phyloP scores from a whole-genome alignment of 1,284 basidiomycete genomes.

The Vanrija sp. region DNA sequence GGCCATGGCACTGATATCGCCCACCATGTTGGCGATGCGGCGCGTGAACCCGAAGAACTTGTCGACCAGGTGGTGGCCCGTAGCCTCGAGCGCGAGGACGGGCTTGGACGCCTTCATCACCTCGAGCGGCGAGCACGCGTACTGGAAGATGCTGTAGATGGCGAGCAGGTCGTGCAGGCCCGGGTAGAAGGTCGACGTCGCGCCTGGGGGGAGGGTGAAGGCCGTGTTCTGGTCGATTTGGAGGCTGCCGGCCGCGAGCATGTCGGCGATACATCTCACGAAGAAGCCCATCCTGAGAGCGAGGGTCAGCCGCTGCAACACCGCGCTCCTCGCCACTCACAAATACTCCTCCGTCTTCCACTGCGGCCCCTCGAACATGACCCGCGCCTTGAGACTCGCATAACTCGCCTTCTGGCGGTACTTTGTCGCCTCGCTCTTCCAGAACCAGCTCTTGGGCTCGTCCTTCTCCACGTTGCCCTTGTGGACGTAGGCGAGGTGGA shows the following conservation, averaged over 20 bases:
- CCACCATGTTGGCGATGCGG: constrained; percentile 12
- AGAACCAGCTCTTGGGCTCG: constrained; percentile 2
- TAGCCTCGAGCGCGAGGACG: constrained; percentile 1
- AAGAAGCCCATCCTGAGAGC: constrained; percentile 18
- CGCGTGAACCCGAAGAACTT: constrained; percentile 20
- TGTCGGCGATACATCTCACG: constrained; percentile 22
- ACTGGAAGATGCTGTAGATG: constrained; percentile 14
- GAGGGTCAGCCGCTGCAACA: background rate
- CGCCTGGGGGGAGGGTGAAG: constrained; percentile 4
- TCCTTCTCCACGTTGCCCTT: constrained; percentile 17
- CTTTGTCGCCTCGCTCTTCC: constrained; percentile 6
- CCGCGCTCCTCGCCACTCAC: background rate
- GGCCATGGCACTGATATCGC: constrained; percentile 15
- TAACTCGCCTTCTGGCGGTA: constrained; percentile 13
- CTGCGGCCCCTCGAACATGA: constrained; percentile 9
- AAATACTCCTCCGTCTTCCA: constrained; percentile 24
- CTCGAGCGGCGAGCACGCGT: constrained; percentile 8
- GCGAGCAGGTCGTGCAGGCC: constrained; percentile 19
- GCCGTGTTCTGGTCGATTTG: constrained; percentile 12
- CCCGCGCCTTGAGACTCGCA: constrained; percentile 13
- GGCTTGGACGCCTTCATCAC: constrained; percentile 2
- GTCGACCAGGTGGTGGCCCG: constrained; percentile 20
- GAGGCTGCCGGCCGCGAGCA: constrained; percentile 12
- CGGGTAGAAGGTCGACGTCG: constrained; percentile 7
- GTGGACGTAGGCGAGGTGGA: constrained; percentile 20